Evolutionary conservation across 148 eudicot genomes (phyloP).

Genomic region (Camellia sinensis): DNA sequence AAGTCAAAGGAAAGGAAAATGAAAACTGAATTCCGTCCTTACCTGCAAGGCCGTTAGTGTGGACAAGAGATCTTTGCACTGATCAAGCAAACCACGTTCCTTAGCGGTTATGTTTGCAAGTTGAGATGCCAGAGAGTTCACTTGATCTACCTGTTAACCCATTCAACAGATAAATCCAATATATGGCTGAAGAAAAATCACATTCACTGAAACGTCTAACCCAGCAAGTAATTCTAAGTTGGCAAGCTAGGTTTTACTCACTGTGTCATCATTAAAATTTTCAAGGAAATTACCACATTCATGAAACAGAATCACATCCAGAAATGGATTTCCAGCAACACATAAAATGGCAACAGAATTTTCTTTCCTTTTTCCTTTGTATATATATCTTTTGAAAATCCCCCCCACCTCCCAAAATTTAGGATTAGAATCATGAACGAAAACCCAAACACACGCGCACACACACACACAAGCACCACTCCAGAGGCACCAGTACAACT

Average conservation of each 20-base stretch:
- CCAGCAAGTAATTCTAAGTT: background rate
- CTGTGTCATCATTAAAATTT: background rate
- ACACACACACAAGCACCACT: background rate
- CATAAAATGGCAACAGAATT: background rate
- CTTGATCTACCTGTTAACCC: slow-evolving; percentile 53
- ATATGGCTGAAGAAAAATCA: background rate
- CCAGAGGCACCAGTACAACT: background rate
- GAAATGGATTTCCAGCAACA: background rate
- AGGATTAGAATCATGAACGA: background rate
- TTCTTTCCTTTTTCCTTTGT: background rate
- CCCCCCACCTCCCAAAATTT: background rate
- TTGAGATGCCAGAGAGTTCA: slow-evolving; percentile 48
- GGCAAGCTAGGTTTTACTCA: background rate
- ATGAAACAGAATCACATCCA: background rate
- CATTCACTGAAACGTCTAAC: background rate
- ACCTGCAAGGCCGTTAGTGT: slow-evolving; percentile 67
- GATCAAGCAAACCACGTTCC: slow-evolving; percentile 51
- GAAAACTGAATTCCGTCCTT: slow-evolving; percentile 5
- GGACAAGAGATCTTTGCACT: slow-evolving; percentile 64
- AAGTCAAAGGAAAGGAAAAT: background rate
- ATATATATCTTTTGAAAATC: background rate
- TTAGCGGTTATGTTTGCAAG: slow-evolving; percentile 40
- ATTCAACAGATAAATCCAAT: background rate
- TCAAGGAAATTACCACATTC: background rate
- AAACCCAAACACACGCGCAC: background rate